phyloP scores from a whole-genome alignment of 225 moss, liverwort and hornwort species.

The Neckera pumila region DNA sequence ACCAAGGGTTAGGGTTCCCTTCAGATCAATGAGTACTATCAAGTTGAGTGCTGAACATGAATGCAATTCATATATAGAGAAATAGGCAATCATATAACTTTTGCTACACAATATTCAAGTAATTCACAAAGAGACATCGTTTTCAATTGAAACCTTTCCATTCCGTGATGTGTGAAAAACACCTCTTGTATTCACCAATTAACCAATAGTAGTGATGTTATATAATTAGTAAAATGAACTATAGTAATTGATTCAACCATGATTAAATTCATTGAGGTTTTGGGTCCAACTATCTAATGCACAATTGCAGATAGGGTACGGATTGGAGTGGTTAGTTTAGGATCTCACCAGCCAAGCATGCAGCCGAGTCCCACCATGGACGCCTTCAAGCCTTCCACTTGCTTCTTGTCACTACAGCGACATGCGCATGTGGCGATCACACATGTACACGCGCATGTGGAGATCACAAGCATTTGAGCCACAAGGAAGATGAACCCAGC shows the following conservation, averaged over 20 bases:
- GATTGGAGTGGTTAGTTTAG: too few species aligned
- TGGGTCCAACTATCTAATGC: neutral
- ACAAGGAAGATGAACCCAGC: conserved; percentile 26
- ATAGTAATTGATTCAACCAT: neutral
- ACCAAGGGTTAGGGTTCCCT: too few species aligned
- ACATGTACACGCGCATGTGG: conserved; percentile 22
- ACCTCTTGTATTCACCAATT: neutral
- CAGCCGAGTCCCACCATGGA: conserved; percentile 19
- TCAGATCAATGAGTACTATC: too few species aligned
- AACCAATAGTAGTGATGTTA: neutral
- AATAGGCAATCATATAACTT: too few species aligned
- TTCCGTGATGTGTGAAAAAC: neutral
- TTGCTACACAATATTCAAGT: too few species aligned
- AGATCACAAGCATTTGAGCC: conserved; percentile 23
- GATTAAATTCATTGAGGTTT: neutral
- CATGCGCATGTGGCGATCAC: conserved; percentile 22
- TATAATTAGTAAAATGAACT: neutral
- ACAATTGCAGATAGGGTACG: neutral
- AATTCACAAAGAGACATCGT: too few species aligned
- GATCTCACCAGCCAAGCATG: conserved; percentile 26
- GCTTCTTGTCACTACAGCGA: conserved; percentile 23
- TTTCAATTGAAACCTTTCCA: neutral
- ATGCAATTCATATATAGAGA: too few species aligned
- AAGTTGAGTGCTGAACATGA: too few species aligned
- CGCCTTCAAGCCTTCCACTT: conserved; percentile 12